These are phyloP conservation scores for Podaxis pistillaris DNA, from an alignment of 768 basidiomycete species.

Conservation along the genomic window DNA sequence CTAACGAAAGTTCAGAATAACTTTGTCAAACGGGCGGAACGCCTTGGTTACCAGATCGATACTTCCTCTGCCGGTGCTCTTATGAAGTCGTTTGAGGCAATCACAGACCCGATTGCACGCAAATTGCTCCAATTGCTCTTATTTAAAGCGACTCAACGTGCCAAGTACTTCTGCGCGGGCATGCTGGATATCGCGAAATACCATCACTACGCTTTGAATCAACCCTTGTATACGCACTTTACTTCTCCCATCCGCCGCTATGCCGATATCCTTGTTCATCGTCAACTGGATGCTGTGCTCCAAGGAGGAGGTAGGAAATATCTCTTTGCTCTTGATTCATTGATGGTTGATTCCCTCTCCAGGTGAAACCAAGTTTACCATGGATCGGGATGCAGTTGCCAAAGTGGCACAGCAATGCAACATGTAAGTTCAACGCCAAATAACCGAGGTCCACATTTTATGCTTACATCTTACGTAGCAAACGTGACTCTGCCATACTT, in stretches of 20 bases:
- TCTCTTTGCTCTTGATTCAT: constrained; percentile 12
- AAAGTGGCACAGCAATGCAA: constrained; percentile 99
- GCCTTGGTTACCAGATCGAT: constrained; percentile 84
- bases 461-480: constrained; percentile 41
- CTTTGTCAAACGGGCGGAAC: constrained; percentile 78
- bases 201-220: constrained; percentile 85
- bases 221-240: constrained; percentile 92
- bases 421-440: constrained; percentile 54
- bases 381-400: constrained; percentile 97
- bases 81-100: constrained; percentile 79
- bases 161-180: constrained; percentile 98
- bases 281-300: constrained; percentile 89
- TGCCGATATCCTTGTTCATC: constrained; percentile 93
- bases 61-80: constrained; percentile 73
- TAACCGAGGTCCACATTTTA: neutral
- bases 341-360: constrained; percentile 12
- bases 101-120: constrained; percentile 72
- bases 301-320: constrained; percentile 57
- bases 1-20: constrained; percentile 48
- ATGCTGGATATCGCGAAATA: constrained; percentile 99
- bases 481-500: constrained; percentile 85
- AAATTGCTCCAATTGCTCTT: constrained; percentile 80
- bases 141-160: constrained; percentile 89
- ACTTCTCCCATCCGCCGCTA: constrained; percentile 92
- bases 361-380: constrained; percentile 87